A percentile compares a stretch with the other conserved stretches of the same genome.
Evolutionary conservation across 2,329 filamentous ascomycete genomes (phyloP).

Genomic region (Tolypocladium ovalisporum): DNA sequence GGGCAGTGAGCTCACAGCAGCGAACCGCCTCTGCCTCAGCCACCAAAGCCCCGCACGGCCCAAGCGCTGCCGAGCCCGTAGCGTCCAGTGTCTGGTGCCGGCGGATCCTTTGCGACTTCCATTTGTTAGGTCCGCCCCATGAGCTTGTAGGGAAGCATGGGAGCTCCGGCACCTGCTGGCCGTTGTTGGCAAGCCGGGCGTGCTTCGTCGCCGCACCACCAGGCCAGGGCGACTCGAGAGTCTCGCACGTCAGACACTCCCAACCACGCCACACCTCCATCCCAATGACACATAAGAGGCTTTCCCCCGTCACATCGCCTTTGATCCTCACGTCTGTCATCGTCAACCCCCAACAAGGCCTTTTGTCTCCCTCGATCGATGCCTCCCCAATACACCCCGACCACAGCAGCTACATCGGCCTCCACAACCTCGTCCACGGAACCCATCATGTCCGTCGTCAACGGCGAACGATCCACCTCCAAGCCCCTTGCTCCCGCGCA

Average conservation of each 20-base stretch:
- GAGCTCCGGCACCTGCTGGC: neutral
- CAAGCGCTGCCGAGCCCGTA: constrained; percentile 1
- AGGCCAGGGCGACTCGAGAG: neutral
- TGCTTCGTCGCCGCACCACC: too few species aligned
- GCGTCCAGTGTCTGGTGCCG: too few species aligned
- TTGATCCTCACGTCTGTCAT: neutral
- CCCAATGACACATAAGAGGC: neutral
- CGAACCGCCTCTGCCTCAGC: neutral
- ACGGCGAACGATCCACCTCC: constrained; percentile 17
- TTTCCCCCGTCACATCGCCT: neutral
- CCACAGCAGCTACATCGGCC: constrained; percentile 2
- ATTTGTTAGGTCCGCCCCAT: too few species aligned
- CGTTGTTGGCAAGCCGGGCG: too few species aligned
- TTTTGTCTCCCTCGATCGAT: neutral
- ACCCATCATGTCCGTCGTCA: constrained; percentile 11
- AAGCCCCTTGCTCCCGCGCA: constrained; percentile 14
- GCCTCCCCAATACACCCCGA: neutral
- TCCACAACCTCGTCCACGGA: constrained; percentile 6
- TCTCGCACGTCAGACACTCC: neutral
- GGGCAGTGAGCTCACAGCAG: too few species aligned
- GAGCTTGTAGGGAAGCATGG: neutral
- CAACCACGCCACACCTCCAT: neutral
- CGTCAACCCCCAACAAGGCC: neutral
- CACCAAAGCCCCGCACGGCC: neutral
- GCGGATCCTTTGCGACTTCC: neutral